Evolutionary conservation across 2,329 filamentous ascomycete genomes (phyloP), one percentile per base, ranked within the genome.

Genomic region (Nigrograna mackinnonii): DNA sequence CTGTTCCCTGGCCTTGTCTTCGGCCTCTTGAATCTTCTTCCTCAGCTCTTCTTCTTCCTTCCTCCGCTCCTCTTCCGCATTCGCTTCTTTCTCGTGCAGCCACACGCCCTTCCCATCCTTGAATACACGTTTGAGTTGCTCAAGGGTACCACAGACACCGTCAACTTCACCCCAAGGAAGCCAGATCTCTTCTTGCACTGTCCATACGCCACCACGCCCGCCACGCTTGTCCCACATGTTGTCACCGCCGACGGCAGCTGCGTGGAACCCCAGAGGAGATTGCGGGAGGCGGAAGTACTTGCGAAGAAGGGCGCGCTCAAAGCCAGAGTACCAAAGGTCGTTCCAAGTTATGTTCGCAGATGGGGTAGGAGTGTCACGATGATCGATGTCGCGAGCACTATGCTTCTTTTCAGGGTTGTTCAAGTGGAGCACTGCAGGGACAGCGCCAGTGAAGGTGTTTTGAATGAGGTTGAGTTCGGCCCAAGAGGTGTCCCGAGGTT

Each of bases 141-240:
- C 60, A 21, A 64, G 21, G 0, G 50, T 50, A 1, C 64, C 64
- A 32, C 64, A 67, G 1, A 67, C 64, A 16, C 64, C 64, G 26
- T 67, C 63, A 4, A 79, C 66, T 18, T 79, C 75, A 5, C 67
- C 68, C 62, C 76, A 78, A 0, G 68, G 67, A 17, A 78, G 45
- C 77, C 77, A 81, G 1, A 52, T 47, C 26, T 69, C 65, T 16
- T 68, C 68, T n/a, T 67, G 62, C 11, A 71, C 72, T 0, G 77
- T 79, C 79, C 79, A 82, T 3, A 79, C 60, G 6, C 78, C 79
- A 3, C 78, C 77, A n/a, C 67, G 69, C 0, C 78, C 78, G 7
- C 77, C 78, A 12, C 76, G 70, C 40, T 66, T 57, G 50, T 80
- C 74, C 74, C 76, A 77, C 58, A 68, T 69, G 1, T 68, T 63